Base-by-base conservation (phyloP, 2,329 filamentous ascomycete species). In the Helicocarpus griseus region DNA sequence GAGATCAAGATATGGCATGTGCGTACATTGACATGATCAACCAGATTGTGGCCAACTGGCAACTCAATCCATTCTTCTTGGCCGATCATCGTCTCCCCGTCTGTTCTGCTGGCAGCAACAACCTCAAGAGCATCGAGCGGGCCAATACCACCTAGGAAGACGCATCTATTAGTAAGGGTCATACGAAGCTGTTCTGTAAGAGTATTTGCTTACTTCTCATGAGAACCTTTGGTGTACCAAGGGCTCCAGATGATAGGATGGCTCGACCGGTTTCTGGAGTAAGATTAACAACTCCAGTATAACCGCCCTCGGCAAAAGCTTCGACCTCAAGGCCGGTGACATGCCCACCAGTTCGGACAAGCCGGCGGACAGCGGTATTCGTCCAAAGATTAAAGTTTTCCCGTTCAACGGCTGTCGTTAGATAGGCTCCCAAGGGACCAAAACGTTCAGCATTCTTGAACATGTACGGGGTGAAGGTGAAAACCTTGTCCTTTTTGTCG, bases 361-460 rank as follows among this genome's bases (percentile, higher is more conserved):
- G 76, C 26, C 83, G 77, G 57, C 78, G 77, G n/a, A 86, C 83
- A 41, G 78, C 75, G 2, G 83, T 85, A 62, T 83, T 80, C 19
- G 78, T 78, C 73, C 80, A 81, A 45, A 89, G 70, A 49, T 79
- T 75, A 68, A 89, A 88, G 69, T 87, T 86, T 36, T 71, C 67
- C 53, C 80, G 75, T 39, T 71, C 69, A 45, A 74, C 73, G 1
- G 83, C 82, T 17, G 76, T 73, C 4, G 83, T 80, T 1, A 89
- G 77, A 61, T 89, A 89, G 0, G 85, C 86, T 7, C 80, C 81
- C 63, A 88, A 72, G 11, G 85, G 85, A 1, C 86, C 85, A 41
- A 81, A 81, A 54, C 85, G 75, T 65, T 86, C 81, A 48, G 82
- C 83, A 43, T 81, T 69, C 5, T 72, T 70, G 63, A 81, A 86